Evolutionary conservation across 2,329 filamentous ascomycete species (phyloP), one percentile per base, ranked within the genome.

Genomic region (Aureobasidium melanogenum): DNA sequence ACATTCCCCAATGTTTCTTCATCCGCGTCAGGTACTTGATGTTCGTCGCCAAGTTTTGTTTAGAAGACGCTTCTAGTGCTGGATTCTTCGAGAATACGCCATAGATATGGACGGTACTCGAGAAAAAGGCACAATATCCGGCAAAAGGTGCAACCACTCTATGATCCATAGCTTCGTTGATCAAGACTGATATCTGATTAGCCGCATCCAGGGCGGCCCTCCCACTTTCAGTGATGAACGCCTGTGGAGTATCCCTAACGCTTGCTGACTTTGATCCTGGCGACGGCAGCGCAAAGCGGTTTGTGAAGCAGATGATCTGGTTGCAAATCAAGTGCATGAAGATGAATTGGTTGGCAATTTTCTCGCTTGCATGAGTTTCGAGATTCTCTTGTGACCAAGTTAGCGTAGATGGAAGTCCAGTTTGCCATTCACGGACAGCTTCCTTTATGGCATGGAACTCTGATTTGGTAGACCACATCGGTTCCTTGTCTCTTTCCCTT

Each of bases 1-100:
- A 97, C 88, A 97, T 96, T 63, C 93, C 94, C 94, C 94, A 99
- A 69, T 94, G 92, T 63, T 89, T 89, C 79, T 96, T 97, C 89
- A 97, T 96, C 74, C 90, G 94, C 60, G 88, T 88, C 47, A 99
- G 77, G 68, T 94, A 97, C 69, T 88, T 89, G 68, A 97, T 88
- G 66, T 96, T 97, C 65, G 87, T 89, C 0, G 88, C 86, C 17
- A 97, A 79, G 69, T 96, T 92, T 65, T 86, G 85, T 75, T 95
- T 96, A 9, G 90, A 91, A 9, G 84, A 83, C 14, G 83, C 82
- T 71, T 96, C 89, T 54, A 95, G 81, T 12, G 84, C 77, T 15
- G 85, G 77, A 66, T 95, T 92, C 64, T 90, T 89, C 4, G 91
- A 94, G 71, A 96, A 95, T 3, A 95, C 91, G 6, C 91, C 91